Base-by-base conservation (phyloP, 441 rosid genomes). In the Mallotus repandus region DNA sequence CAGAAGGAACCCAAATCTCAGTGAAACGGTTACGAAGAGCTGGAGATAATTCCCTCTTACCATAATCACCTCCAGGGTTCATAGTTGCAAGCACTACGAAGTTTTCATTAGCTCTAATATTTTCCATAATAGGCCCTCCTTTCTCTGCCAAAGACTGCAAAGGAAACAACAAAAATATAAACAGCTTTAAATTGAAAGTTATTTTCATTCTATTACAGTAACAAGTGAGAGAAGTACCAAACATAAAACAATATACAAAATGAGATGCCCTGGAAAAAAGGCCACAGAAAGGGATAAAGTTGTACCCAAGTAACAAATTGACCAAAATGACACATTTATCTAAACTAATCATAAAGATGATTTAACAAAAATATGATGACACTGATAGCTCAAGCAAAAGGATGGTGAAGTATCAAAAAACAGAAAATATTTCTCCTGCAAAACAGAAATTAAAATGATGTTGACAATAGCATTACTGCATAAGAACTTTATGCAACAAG, bases 21-120 rank as follows among this genome's bases (percentile, higher is more conserved):
- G 99, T 96, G 74, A 94, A 96, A 68, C 99, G 87, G 82, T 94
- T 96, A 67, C 98, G 97, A 62, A 96, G 96, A 60, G 99, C 99
- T 53, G 98, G 98, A 70, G 98, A 94, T 72, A 94, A 85, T 84
- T 96, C 99, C 88, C 94, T 96, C 86, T 96, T 96, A 59, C 99
- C 98, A 84, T 86, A 94, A 80, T 96, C 99, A 83, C 99, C 98
- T 81, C 99, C 99, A 78, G 99, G 99, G 82, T 96, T 96, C 99
- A 96, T 96, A 21, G 99, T 96, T 71, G 97, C 98, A 80, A 96
- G 88, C 78, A 92, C 89, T 74, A 91, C 85, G 81, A 96, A 96
- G 48, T 86, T 82, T 22, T 81, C 77, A 72, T 91, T 87, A 77
- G 98, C 99, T 53, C 90, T 87, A 49, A 96, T 77, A 72, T 84